Evolutionary conservation across 2,329 filamentous ascomycete genomes (phyloP).

Genomic region (Lecanicillium sp.): DNA sequence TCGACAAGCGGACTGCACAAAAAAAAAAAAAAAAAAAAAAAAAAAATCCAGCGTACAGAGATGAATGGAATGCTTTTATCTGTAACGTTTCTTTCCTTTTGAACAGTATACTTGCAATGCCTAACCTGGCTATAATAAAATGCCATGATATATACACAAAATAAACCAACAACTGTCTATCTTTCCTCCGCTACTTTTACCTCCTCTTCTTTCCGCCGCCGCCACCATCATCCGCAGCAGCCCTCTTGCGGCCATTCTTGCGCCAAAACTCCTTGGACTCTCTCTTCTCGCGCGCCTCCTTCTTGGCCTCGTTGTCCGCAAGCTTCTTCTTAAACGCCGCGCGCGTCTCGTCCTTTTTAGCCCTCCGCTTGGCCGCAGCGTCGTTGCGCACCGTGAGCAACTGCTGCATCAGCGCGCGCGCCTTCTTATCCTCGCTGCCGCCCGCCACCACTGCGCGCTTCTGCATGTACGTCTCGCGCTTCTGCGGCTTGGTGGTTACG

Average conservation of each 20-base stretch:
- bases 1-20: too few relatives aligned
- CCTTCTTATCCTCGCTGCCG: conserved; percentile 80
- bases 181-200: conserved; percentile 3
- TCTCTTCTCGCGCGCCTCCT: conserved; percentile 75
- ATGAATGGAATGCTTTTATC: too few relatives aligned
- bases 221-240: conserved; percentile 31
- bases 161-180: conserved; percentile 1
- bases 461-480: conserved; percentile 80
- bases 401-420: conserved; percentile 84
- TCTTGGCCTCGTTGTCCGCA: conserved; percentile 75
- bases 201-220: conserved; percentile 25
- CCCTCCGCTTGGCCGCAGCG: conserved; percentile 72
- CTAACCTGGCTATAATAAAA: not conserved
- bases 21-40: too few relatives aligned
- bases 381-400: conserved; percentile 85
- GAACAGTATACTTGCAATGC: too few relatives aligned
- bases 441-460: conserved; percentile 80
- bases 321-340: conserved; percentile 76
- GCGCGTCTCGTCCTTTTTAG: conserved; percentile 82
- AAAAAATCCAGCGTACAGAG: too few relatives aligned
- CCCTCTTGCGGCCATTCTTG: conserved; percentile 70
- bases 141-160: not conserved
- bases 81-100: too few relatives aligned
- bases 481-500: conserved; percentile 69
- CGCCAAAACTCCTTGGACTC: conserved; percentile 92